Base-by-base conservation (phyloP, 306 rosid species). In the Dalbergia oliveri region DNA sequence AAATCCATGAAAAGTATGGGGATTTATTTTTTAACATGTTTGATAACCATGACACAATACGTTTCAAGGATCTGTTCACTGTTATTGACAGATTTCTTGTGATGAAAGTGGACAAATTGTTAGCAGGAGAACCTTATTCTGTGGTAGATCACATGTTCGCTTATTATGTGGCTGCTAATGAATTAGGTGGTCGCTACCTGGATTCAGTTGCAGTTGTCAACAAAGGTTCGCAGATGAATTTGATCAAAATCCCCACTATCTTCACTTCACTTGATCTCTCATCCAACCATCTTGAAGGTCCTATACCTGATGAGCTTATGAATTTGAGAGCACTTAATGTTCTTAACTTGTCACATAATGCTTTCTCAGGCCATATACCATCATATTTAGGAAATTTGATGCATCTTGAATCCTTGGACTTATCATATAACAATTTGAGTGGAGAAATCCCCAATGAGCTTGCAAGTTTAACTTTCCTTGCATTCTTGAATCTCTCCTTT, bases 251-350 rank as follows among this genome's bases (percentile, higher is more conserved):
- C 4, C 39, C 4, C 10, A 26, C 14, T 45, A 12, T 79, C 13
- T 79, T 79, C 62, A 79, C 76, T 35, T 44, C n/a, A 1, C 5
- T 79, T 19, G 78, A 79, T 21, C 10, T 71, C 18, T 70, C 78
- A 9, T 60, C 44, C 65, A 70, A 79, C 54, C 37, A 61, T 39
- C 7, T 37, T 37, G 41, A 37, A 37, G 41, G 41, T 37, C 41
- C 41, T 4, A 37, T 37, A 37, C 41, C 41, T 4, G 41, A 37
- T 4, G 41, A 37, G 41, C 7, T 37, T 4, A 37, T 37, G 41
- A 37, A 6, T 37, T 37, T 37, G 41, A 37, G 7, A 0, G 41
- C 41, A 37, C 7, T 37, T 4, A 0, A 37, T 37, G 41, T 37
- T 4, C 7, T 37, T 4, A 37, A 37, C 7, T 6, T 37, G 6